Base-by-base conservation (phyloP, 345 rosid species). In the Gossypium longicalyx region DNA sequence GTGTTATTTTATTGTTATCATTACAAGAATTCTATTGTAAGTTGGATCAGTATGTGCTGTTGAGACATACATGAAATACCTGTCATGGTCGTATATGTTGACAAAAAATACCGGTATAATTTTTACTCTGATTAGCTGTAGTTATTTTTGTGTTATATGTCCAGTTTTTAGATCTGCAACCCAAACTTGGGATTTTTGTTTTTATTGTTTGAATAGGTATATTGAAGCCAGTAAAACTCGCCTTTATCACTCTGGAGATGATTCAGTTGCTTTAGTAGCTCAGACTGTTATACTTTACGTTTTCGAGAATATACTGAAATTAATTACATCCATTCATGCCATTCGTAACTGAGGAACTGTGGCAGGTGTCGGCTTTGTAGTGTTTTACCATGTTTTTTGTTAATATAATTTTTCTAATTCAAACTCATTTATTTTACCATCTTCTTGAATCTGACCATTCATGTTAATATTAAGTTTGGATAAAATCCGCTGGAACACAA, bases 271-370 rank as follows among this genome's bases (percentile, higher is more conserved):
- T 80, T 77, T 82, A 60, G 79, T 83, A 76, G 88, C 97, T 38
- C 98, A 89, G 85, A 89, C 98, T 19, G 94, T 92, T 82, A 83
- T 92, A 52, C 80, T 94, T 59, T 91, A 94, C 82, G 93, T 91
- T 79, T 94, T 92, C 71, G 93, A 89, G 84, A 91, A 87, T 73
- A 83, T 89, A 80, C 88, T 94, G 75, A 92, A 91, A 81, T 80
- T 94, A 25, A 84, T 85, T 94, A 41, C 98, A 94, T 83, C 98
- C 98, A 3, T 94, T 94, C 80, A 94, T 94, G 97, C 98, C 98
- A 12, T 94, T 94, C 73, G 98, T 94, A 53, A 94, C 94, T 0
- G 97, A 94, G 82, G 93, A 89, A 71, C 88, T 92, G n/a, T 92
- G 97, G 98, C 98, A 23, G 97, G 98, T 94, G 76, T 71, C 23